Evolutionary conservation across 192 early-diverging fungal genomes (phyloP), one percentile per base, ranked within the genome.

Genomic region (Coemansia sp.): DNA sequence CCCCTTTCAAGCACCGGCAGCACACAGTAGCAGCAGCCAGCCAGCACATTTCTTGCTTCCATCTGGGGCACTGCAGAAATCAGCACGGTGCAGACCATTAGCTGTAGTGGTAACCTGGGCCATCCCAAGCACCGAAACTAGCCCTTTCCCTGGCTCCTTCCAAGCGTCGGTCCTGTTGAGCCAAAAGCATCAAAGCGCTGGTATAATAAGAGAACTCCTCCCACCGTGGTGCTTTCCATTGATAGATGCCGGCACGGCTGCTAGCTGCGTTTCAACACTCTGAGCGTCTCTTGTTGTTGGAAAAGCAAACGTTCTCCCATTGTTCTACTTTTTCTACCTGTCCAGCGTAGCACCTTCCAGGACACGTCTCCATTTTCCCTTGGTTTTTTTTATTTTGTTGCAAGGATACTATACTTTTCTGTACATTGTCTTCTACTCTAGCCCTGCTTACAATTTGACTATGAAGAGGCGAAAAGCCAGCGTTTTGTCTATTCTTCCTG

Each of bases 31-130:
- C 37, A 59, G 38, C 57, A 22, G 13, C 37, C 16, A 14, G 40
- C 49, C 13, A 62, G 67, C 54, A 43, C 64, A 64, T 70, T 64
- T 70, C 11, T n/a, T 41, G 66, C 37, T 45, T 44, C 32, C 57
- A 38, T 56, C 45, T 56, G 38, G 42, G 22, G 16, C 2, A 7
- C 57, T 40, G 57, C 57, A 56, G 55, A 56, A 20, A 56, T 56
- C 55, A 56, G 55, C 55, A 59, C 7, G 14, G 16, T 59, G 57
- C 57, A 59, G 57, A 38, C 57, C 57, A 41, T 25, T 25, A 12
- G 2, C n/a, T 1, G 38, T 16, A 16, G 57, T 41, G 14, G 57
- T 59, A 59, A 59, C 38, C 57, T 39, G 51, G 16, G n/a, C 13
- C n/a, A 59, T 12, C 25, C 13, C 25, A 25, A 22, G n/a, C 46